Conservation (phyloP, 129 eudicot species). For the Helichrysum umbraculigerum region DNA sequence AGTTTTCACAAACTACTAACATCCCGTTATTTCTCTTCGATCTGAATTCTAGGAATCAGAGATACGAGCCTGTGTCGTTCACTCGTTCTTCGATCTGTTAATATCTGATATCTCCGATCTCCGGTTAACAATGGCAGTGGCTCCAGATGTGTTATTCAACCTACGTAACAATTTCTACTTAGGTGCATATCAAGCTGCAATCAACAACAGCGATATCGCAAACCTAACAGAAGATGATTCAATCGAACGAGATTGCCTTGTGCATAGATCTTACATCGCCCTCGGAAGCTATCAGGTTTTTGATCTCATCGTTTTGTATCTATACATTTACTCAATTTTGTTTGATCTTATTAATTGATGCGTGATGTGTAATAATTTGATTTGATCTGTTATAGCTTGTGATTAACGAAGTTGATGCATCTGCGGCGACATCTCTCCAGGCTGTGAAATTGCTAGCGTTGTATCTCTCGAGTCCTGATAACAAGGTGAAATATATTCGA, state of each 20-base stretch:
- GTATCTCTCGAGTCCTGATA: conserved; percentile 65
- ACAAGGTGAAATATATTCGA: conserved; percentile 46
- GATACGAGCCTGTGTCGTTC: too few species aligned
- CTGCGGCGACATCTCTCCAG: conserved; percentile 91
- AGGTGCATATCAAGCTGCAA: conserved; percentile 91
- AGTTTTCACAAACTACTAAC: too few species aligned
- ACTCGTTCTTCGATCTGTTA: background rate
- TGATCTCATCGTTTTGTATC: background rate
- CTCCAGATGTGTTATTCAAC: conserved; percentile 79
- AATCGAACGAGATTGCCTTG: conserved; percentile 74
- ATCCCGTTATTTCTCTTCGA: too few species aligned
- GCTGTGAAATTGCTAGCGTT: conserved; percentile 90
- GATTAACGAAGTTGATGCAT: conserved; percentile 77
- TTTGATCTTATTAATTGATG: conserved; percentile 8
- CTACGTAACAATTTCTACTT: conserved; percentile 77
- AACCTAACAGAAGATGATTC: conserved; percentile 77
- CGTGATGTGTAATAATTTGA: background rate
- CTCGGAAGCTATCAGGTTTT: conserved; percentile 78
- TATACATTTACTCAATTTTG: conserved; percentile 2
- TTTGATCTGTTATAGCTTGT: conserved; percentile 59
- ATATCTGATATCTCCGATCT: background rate
- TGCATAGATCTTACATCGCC: conserved; percentile 90
- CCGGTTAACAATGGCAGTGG: conserved; percentile 40
- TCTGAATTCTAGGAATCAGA: too few species aligned
- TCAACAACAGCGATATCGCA: conserved; percentile 76